A percentile compares a stretch with the other conserved stretches of the same genome.
Conservation (phyloP, 768 basidiomycete species). For the Amanita rubescens region DNA sequence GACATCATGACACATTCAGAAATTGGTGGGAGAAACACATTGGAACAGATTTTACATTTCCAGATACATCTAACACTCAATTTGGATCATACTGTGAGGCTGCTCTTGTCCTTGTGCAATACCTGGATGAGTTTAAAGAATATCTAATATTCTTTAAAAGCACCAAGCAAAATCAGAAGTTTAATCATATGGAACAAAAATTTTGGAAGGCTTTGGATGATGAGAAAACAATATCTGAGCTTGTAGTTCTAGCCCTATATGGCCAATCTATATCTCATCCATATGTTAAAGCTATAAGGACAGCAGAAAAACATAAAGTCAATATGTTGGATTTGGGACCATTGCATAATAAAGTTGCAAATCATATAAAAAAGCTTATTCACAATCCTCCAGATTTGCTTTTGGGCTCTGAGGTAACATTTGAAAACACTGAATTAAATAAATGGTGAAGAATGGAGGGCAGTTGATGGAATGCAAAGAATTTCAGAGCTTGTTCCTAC, state of each 20-base stretch:
- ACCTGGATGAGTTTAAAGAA: constrained; percentile 15
- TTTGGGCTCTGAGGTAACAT: too few species aligned
- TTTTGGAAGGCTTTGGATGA: constrained; percentile 16
- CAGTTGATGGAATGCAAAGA: too few species aligned
- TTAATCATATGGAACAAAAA: constrained; percentile 25
- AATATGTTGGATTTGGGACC: constrained; percentile 10
- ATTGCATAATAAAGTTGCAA: constrained; percentile 3
- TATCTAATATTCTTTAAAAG: constrained; percentile 10
- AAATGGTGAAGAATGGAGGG: too few species aligned
- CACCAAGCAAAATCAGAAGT: constrained; percentile 22
- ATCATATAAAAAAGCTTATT: too few species aligned
- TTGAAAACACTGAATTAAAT: too few species aligned
- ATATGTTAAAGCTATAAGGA: constrained; percentile 15
- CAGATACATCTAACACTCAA: constrained; percentile 26
- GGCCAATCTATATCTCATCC: constrained; percentile 15
- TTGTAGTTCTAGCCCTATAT: constrained; percentile 21
- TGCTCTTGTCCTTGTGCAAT: constrained; percentile 17
- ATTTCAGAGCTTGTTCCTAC: too few species aligned
- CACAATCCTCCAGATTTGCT: too few species aligned
- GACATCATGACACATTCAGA: constrained; percentile 19
- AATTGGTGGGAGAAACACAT: constrained; percentile 2
- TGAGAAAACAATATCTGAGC: constrained; percentile 20
- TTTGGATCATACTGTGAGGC: constrained; percentile 21
- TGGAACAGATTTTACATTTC: constrained; percentile 17
- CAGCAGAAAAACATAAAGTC: not conserved